Conservation (phyloP, 371 early-diverging fungal genomes). For the Rhizopus sp. region DNA sequence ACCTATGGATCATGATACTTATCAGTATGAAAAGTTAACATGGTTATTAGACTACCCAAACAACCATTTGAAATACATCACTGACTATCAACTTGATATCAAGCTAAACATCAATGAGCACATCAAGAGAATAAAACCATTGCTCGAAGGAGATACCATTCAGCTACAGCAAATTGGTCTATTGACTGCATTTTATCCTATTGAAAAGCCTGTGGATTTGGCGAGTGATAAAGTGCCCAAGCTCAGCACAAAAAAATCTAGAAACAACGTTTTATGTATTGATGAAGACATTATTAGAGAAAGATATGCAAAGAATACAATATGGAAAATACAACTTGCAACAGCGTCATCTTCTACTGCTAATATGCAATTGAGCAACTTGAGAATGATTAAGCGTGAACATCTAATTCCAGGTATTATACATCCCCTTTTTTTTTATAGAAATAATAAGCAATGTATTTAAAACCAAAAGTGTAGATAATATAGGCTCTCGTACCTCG, state of each 20-base stretch:
- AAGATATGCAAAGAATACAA: conserved; percentile 9
- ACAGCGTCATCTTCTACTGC: not conserved
- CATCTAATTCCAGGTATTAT: not conserved
- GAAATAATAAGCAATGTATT: too few relatives aligned
- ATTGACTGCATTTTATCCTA: conserved; percentile 18
- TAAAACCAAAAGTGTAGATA: not conserved
- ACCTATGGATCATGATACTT: not conserved
- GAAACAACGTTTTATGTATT: conserved; percentile 19
- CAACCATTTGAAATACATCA: conserved; percentile 44
- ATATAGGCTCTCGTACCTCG: not conserved
- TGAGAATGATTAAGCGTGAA: not conserved
- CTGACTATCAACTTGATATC: conserved; percentile 13
- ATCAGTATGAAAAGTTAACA: conserved; percentile 5
- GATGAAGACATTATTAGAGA: conserved; percentile 19
- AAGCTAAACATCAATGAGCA: conserved; percentile 39
- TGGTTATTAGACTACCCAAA: conserved; percentile 66
- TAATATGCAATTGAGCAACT: not conserved
- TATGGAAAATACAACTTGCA: conserved; percentile 23
- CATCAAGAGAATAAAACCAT: conserved; percentile 31
- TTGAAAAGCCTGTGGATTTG: conserved; percentile 1
- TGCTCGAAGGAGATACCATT: conserved; percentile 34
- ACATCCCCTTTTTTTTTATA: too few relatives aligned
- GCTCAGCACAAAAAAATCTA: not conserved
- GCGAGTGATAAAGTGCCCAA: not conserved
- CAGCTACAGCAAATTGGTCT: conserved; percentile 36